A percentile compares a stretch with the other conserved stretches of the same genome.
phyloP scores from a whole-genome alignment of 2,329 filamentous ascomycete species.

The Botrytis fragariae region DNA sequence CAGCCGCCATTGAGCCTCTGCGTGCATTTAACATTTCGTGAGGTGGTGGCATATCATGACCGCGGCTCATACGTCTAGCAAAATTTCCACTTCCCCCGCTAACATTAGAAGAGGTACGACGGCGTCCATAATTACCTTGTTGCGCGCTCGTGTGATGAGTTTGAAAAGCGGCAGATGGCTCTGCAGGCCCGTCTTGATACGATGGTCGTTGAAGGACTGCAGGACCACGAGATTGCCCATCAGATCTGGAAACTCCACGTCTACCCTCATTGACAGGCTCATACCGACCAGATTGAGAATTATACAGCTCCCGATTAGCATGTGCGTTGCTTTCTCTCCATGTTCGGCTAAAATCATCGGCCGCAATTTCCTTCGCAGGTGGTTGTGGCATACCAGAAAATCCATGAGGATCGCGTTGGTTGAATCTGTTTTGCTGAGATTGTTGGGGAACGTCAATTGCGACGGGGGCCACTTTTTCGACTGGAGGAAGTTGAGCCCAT shows the following conservation, averaged over 20 bases:
- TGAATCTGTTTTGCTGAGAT: conserved; percentile 47
- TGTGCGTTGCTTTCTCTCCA: conserved; percentile 70
- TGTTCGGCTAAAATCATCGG: conserved; percentile 86
- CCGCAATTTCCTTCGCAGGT: conserved; percentile 78
- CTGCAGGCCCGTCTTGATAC: conserved; percentile 66
- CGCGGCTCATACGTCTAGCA: conserved; percentile 44
- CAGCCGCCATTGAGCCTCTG: conserved; percentile 50
- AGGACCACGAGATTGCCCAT: conserved; percentile 67
- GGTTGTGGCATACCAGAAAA: conserved; percentile 54
- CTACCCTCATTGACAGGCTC: conserved; percentile 79
- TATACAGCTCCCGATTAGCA: conserved; percentile 76
- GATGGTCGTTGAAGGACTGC: conserved; percentile 72
- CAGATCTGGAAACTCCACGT: conserved; percentile 63
- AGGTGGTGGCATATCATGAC: conserved; percentile 37
- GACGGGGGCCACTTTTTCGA: conserved; percentile 75
- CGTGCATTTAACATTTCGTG: conserved; percentile 44
- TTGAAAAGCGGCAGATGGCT: conserved; percentile 85
- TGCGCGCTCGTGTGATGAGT: conserved; percentile 66
- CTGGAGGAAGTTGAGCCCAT: conserved; percentile 82
- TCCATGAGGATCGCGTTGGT: conserved; percentile 54
- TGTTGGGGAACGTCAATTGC: conserved; percentile 52
- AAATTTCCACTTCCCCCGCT: conserved; percentile 79
- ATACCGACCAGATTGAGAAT: conserved; percentile 91
- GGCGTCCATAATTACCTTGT: conserved; percentile 67
- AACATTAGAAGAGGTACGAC: conserved; percentile 85